Evolutionary conservation across 2,329 filamentous ascomycete species (phyloP), one percentile per base, ranked within the genome.

Genomic region (Pestalotiopsis sp.): DNA sequence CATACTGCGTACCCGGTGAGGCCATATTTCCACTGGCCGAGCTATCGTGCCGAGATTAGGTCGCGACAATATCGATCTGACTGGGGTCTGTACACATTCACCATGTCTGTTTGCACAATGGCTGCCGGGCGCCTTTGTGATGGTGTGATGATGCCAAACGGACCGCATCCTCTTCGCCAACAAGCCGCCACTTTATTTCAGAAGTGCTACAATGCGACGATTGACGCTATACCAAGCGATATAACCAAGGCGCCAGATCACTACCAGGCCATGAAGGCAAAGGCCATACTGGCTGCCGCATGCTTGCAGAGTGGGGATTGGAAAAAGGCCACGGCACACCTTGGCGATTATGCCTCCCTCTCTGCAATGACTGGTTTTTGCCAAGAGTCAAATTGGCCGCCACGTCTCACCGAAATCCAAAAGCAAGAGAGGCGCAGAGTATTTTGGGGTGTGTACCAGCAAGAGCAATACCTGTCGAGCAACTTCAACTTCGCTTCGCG

Each of bases 391-490:
- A 62, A 40, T 12, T 62, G 59, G 59, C 59, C 59, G 5, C 7
- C 59, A 6, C 27, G 31, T 3, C 59, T 62, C 17, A 40, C 11
- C n/a, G 59, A 62, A 36, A 40, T 62, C 4, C 59, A 62, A 20
- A 62, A 62, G 4, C 59, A 62, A 40, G 59, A 62, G 59, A 62
- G 59, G 59, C 59, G 59, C n/a, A 62, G 59, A 23, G 59, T 62
- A 7, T 62, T 62, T 14, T 62, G 59, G 59, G 59, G 59, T 11
- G 59, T 62, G 12, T 62, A 62, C 4, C 59, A 62, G 25, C 59
- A 62, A 40, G 59, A 62, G 4, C 59, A 62, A 40, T 62, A 62
- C 12, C 25, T 62, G n/a, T 62, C 59, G 4, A 62, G 59, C 17
- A 62, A 62, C 5, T 62, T 62, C 31, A 40, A 40, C 27, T 62